Evolutionary conservation across 2,329 filamentous ascomycete genomes (phyloP).

Genomic region (Penicillium sumatraense): DNA sequence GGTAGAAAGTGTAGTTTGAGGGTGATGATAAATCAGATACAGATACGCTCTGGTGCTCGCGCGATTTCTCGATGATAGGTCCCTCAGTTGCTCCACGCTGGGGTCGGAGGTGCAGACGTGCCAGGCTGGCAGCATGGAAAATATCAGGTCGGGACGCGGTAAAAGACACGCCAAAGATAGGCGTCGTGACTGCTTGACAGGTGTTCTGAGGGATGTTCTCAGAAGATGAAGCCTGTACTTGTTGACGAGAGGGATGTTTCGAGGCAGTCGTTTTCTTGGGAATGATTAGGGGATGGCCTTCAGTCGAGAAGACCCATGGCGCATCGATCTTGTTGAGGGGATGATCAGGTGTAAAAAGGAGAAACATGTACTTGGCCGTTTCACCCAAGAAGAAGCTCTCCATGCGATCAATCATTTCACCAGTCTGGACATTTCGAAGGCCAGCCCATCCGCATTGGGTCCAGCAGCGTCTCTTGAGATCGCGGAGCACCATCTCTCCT

Average conservation of each 20-base stretch:
- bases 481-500: constrained; percentile 90
- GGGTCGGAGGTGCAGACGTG: constrained; percentile 78
- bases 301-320: constrained; percentile 91
- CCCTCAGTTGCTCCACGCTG: constrained; percentile 61
- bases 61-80: constrained; percentile 58
- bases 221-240: constrained; percentile 14
- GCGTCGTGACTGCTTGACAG: constrained; percentile 67
- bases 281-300: constrained; percentile 90
- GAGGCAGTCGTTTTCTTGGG: constrained; percentile 55
- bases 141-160: constrained; percentile 79
- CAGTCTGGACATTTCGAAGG: constrained; percentile 77
- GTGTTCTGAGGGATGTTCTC: constrained; percentile 47
- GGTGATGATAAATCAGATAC: constrained; percentile 61
- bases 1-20: constrained; percentile 83
- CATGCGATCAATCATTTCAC: constrained; percentile 92
- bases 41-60: constrained; percentile 60
- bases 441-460: constrained; percentile 93
- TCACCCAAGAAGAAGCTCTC: constrained; percentile 98
- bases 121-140: constrained; percentile 86
- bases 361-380: constrained; percentile 92
- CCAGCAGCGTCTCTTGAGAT: constrained; percentile 87
- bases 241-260: constrained; percentile 12
- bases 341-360: constrained; percentile 85
- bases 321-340: constrained; percentile 85
- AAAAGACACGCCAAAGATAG: constrained; percentile 75